These are phyloP conservation scores for Mucuna pruriens DNA, from an alignment of 306 rosid genomes.

Conservation along the genomic window DNA sequence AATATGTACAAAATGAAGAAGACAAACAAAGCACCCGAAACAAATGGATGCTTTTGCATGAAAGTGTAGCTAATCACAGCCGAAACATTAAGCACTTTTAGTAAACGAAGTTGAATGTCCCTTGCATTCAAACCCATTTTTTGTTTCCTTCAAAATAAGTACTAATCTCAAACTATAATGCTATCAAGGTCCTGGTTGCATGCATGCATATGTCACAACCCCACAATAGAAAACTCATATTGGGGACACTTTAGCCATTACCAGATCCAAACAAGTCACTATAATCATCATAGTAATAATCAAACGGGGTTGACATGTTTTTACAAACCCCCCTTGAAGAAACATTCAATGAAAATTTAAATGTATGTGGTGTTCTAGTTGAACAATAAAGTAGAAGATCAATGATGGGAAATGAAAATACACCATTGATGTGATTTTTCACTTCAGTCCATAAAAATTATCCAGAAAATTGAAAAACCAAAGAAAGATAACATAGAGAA, in stretches of 20 bases:
- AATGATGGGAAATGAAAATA: background rate
- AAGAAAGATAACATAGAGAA: slow-evolving; percentile 43
- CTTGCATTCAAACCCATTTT: slow-evolving; percentile 71
- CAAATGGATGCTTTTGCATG: slow-evolving; percentile 56
- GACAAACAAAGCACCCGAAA: slow-evolving; percentile 48
- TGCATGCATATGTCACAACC: slow-evolving; percentile 12
- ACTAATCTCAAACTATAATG: slow-evolving; percentile 15
- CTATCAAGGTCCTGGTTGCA: slow-evolving; percentile 4
- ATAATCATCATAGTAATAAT: slow-evolving; percentile 26
- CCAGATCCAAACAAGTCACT: slow-evolving; percentile 25
- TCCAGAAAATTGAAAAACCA: slow-evolving; percentile 36
- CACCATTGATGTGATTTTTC: slow-evolving; percentile 28
- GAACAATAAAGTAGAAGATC: slow-evolving; percentile 8
- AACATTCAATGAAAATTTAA: slow-evolving; percentile 6
- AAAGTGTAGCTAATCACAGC: slow-evolving; percentile 38
- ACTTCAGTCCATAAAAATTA: slow-evolving; percentile 30
- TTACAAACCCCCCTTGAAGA: slow-evolving; percentile 24
- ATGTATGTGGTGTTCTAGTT: slow-evolving; percentile 12
- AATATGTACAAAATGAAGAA: slow-evolving; percentile 56
- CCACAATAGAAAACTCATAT: slow-evolving; percentile 10
- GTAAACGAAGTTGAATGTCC: slow-evolving; percentile 46
- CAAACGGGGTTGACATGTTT: slow-evolving; percentile 29
- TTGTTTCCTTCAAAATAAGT: slow-evolving; percentile 31
- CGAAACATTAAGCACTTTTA: slow-evolving; percentile 51
- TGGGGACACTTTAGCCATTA: slow-evolving; percentile 28